phyloP scores from a whole-genome alignment of 371 early-diverging fungal species.

The Nematocida major region DNA sequence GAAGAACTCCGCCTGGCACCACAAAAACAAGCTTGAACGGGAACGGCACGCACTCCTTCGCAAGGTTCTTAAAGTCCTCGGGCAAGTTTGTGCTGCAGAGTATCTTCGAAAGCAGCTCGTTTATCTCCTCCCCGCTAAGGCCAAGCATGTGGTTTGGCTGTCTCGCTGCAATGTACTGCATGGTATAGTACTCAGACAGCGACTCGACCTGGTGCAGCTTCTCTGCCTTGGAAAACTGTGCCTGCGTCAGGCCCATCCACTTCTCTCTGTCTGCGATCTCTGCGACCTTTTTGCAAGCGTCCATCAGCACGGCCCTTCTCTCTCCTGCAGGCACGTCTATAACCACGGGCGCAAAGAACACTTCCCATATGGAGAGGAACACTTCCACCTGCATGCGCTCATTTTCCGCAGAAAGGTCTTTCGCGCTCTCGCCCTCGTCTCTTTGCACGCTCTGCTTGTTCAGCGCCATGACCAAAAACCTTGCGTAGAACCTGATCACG shows the following conservation, averaged over 20 bases:
- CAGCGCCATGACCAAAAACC: background rate
- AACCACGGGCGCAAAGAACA: conserved; percentile 22
- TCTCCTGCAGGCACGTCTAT: background rate
- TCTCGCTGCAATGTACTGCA: conserved; percentile 33
- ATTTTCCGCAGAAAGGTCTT: background rate
- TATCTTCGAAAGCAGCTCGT: conserved; percentile 21
- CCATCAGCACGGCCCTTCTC: background rate
- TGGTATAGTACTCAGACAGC: conserved; percentile 39
- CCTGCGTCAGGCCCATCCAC: background rate
- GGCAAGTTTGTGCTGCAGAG: background rate
- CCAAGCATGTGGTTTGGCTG: conserved; percentile 15
- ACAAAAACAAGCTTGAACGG: conserved; percentile 47
- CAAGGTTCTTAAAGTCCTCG: background rate
- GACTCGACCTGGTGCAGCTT: background rate
- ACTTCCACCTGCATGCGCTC: background rate
- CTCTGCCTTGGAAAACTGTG: background rate
- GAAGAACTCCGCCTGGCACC: conserved; percentile 15
- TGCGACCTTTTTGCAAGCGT: background rate
- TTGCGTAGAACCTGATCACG: conserved; percentile 32
- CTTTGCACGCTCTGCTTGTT: background rate
- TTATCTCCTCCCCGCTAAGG: conserved; percentile 33
- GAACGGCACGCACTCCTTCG: conserved; percentile 8
- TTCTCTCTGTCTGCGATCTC: background rate
- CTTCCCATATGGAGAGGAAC: conserved; percentile 9
- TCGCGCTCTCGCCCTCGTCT: background rate